These are phyloP conservation scores for Neonectria sp. DNA, from an alignment of 2,329 filamentous ascomycete genomes.

Conservation along the genomic window DNA sequence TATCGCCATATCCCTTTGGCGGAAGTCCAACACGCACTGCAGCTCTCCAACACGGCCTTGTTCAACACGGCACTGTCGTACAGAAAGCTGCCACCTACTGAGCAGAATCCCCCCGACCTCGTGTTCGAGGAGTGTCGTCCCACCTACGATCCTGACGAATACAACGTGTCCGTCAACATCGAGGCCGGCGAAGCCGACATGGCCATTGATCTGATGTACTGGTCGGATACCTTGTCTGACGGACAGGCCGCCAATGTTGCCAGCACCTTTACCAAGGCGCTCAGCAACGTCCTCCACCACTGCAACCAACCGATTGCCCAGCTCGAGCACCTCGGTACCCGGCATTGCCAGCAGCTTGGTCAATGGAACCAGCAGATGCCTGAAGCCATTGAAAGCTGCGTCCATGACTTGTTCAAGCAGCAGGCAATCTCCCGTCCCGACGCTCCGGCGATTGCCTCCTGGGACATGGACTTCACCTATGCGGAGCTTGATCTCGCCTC, in stretches of 20 bases:
- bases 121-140: constrained; percentile 42
- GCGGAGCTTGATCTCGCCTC: constrained; percentile 35
- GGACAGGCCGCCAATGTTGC: constrained; percentile 39
- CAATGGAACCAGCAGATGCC: constrained; percentile 35
- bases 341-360: constrained; percentile 8
- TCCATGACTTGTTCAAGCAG: constrained; percentile 35
- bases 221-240: constrained; percentile 39
- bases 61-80: constrained; percentile 47
- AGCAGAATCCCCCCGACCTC: constrained; percentile 28
- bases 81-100: constrained; percentile 36
- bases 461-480: constrained; percentile 39
- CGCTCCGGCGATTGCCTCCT: constrained; percentile 34
- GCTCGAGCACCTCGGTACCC: constrained; percentile 30
- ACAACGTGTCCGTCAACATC: constrained; percentile 41
- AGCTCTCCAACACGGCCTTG: constrained; percentile 37
- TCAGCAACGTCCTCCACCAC: constrained; percentile 38
- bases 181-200: constrained; percentile 37
- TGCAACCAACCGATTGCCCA: constrained; percentile 21
- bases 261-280: constrained; percentile 33
- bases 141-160: constrained; percentile 43
- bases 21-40: constrained; percentile 40
- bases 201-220: constrained; percentile 45
- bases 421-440: constrained; percentile 8
- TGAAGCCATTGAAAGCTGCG: constrained; percentile 20
- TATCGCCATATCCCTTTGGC: constrained; percentile 34